phyloP scores from a whole-genome alignment of 192 early-diverging fungal genomes.

The Phycomyces blakesleeanus region DNA sequence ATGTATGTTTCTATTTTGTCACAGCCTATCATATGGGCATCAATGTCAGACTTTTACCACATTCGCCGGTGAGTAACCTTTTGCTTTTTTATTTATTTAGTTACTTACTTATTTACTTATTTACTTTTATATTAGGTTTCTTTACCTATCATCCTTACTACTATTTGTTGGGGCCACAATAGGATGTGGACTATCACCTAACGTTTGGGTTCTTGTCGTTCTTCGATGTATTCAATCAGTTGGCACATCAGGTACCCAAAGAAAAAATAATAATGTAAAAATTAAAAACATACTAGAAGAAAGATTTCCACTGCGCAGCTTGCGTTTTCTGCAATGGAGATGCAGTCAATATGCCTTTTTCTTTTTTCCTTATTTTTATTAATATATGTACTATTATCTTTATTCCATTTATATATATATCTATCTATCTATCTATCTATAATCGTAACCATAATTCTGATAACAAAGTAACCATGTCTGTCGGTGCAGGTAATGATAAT shows the following conservation, averaged over 20 bases:
- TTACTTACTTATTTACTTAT: background rate
- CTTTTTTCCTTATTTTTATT: too few species aligned
- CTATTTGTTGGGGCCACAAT: conserved; percentile 40
- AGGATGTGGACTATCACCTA: conserved; percentile 36
- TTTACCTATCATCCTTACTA: conserved; percentile 33
- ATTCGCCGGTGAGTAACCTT: conserved; percentile 25
- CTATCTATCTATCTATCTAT: too few species aligned
- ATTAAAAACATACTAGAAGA: too few species aligned
- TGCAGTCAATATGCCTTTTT: too few species aligned
- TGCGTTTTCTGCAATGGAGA: too few species aligned
- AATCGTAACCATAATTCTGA: background rate
- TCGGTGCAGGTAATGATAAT: conserved; percentile 15
- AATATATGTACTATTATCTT: too few species aligned
- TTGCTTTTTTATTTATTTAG: background rate
- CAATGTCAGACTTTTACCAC: conserved; percentile 39
- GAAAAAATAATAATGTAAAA: too few species aligned
- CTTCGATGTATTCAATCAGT: conserved; percentile 42
- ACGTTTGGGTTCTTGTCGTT: conserved; percentile 34
- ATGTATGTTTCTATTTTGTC: background rate
- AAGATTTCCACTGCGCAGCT: too few species aligned
- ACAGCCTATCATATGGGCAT: conserved; percentile 38
- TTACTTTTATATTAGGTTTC: conserved; percentile 15
- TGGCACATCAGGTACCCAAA: conserved; percentile 36
- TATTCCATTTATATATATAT: too few species aligned
- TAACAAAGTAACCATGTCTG: conserved; percentile 19